These are phyloP conservation scores for Lactuca saligna DNA, from an alignment of 129 eudicot genomes.

Conservation along the genomic window DNA sequence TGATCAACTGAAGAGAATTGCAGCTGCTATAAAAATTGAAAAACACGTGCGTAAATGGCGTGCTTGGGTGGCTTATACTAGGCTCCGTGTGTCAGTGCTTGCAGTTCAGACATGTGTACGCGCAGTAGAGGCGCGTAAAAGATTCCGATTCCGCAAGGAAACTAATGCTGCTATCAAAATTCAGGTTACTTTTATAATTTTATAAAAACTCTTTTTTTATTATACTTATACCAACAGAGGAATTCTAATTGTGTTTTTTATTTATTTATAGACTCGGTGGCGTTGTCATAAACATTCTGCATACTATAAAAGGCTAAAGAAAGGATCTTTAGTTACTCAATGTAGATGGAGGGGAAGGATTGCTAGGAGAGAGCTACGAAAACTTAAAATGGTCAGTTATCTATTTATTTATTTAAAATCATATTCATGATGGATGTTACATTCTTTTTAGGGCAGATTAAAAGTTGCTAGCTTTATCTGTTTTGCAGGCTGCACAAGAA, in stretches of 20 bases:
- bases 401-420: too few species aligned
- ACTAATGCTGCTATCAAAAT: slow-evolving; percentile 73
- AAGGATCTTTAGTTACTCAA: slow-evolving; percentile 71
- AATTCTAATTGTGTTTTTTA: neutral
- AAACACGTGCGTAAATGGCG: slow-evolving; percentile 56
- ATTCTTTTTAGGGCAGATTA: neutral
- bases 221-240: slow-evolving; percentile 9
- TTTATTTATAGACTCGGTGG: slow-evolving; percentile 62
- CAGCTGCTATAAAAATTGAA: slow-evolving; percentile 79
- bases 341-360: slow-evolving; percentile 88
- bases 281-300: slow-evolving; percentile 72
- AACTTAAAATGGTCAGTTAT: slow-evolving; percentile 74
- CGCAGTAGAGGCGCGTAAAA: slow-evolving; percentile 73
- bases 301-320: slow-evolving; percentile 62
- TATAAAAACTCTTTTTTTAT: neutral
- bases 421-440: too few species aligned
- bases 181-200: slow-evolving; percentile 51
- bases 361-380: slow-evolving; percentile 70
- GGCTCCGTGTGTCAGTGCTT: slow-evolving; percentile 61
- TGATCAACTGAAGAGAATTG: slow-evolving; percentile 51
- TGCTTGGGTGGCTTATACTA: slow-evolving; percentile 60
- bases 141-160: slow-evolving; percentile 55
- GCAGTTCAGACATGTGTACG: slow-evolving; percentile 73
- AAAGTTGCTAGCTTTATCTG: slow-evolving; percentile 12
- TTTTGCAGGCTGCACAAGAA: slow-evolving; percentile 82